phyloP scores from a whole-genome alignment of 2,329 filamentous ascomycete genomes.

The Seiridium cupressi region DNA sequence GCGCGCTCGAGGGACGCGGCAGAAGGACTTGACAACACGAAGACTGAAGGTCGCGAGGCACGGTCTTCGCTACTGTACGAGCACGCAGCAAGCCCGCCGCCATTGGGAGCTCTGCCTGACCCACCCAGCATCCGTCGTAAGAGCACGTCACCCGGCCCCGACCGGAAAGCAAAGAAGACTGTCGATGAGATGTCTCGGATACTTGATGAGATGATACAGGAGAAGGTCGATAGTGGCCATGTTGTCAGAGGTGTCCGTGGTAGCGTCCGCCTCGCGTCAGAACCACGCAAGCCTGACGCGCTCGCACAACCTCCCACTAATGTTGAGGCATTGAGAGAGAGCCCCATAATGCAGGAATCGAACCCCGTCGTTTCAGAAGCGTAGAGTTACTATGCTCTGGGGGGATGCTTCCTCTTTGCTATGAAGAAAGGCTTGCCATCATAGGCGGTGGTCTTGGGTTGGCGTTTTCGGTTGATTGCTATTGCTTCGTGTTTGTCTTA shows the following conservation, averaged over 20 bases:
- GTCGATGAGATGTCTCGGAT: constrained; percentile 92
- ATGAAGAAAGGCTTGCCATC: neutral
- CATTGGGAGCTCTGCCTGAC: constrained; percentile 27
- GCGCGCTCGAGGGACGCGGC: constrained; percentile 83
- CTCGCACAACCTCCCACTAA: constrained; percentile 33
- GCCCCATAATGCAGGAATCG: constrained; percentile 21
- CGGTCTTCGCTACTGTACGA: constrained; percentile 29
- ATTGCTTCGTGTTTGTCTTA: constrained; percentile 34
- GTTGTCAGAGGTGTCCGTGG: constrained; percentile 65
- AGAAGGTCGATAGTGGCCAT: constrained; percentile 75
- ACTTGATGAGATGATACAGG: constrained; percentile 94
- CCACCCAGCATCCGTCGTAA: constrained; percentile 23
- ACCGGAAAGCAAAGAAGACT: constrained; percentile 61
- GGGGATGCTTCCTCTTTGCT: too few species aligned
- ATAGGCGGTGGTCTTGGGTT: neutral
- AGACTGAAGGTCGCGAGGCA: constrained; percentile 13
- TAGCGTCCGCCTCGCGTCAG: constrained; percentile 58
- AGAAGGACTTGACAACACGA: constrained; percentile 44
- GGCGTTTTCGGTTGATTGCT: constrained; percentile 23
- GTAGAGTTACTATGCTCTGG: constrained; percentile 13
- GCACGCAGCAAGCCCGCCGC: constrained; percentile 29
- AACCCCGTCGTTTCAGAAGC: constrained; percentile 23
- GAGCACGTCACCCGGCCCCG: constrained; percentile 36
- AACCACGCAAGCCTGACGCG: constrained; percentile 39
- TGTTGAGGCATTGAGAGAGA: constrained; percentile 38